Percentiles rank a stretch among this genome's conserved stretches.
These are phyloP conservation scores for Penicillium desertorum DNA, from an alignment of 495 filamentous ascomycete genomes.

Conservation along the genomic window DNA sequence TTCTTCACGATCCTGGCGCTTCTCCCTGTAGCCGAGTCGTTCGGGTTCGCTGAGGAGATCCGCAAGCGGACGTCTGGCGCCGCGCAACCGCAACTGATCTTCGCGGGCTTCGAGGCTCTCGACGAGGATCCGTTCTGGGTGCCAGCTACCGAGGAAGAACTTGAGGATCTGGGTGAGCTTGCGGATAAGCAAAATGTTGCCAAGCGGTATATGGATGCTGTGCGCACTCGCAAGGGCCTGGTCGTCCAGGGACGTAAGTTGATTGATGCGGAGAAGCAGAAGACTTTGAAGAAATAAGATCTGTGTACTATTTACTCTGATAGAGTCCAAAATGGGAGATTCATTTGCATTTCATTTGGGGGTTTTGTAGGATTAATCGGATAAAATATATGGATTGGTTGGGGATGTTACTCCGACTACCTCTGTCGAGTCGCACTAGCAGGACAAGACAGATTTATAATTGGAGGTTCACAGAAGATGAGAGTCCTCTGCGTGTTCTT, in stretches of 20 bases:
- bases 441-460: constrained; percentile 25
- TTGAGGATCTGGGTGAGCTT: constrained; percentile 92
- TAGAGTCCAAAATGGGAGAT: constrained; percentile 5
- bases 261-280: constrained; percentile 97
- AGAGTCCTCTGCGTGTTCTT: constrained; percentile 28
- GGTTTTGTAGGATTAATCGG: neutral
- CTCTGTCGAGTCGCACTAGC: constrained; percentile 20
- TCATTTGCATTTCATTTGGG: constrained; percentile 12
- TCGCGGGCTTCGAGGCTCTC: constrained; percentile 85
- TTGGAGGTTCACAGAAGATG: constrained; percentile 31
- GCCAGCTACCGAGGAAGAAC: constrained; percentile 91
- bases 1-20: constrained; percentile 90
- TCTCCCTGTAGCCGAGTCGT: constrained; percentile 89
- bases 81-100: constrained; percentile 89
- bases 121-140: constrained; percentile 97
- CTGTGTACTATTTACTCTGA: neutral
- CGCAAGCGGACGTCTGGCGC: constrained; percentile 88
- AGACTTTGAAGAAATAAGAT: constrained; percentile 86
- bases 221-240: constrained; percentile 81
- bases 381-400: constrained; percentile 3
- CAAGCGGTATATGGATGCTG: constrained; percentile 90
- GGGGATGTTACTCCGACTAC: constrained; percentile 30
- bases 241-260: constrained; percentile 75
- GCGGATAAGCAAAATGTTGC: constrained; percentile 94
- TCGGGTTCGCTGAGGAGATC: constrained; percentile 95